Base-by-base conservation (phyloP, 106 monocot genomes). In the Dioscorea dumetorum region DNA sequence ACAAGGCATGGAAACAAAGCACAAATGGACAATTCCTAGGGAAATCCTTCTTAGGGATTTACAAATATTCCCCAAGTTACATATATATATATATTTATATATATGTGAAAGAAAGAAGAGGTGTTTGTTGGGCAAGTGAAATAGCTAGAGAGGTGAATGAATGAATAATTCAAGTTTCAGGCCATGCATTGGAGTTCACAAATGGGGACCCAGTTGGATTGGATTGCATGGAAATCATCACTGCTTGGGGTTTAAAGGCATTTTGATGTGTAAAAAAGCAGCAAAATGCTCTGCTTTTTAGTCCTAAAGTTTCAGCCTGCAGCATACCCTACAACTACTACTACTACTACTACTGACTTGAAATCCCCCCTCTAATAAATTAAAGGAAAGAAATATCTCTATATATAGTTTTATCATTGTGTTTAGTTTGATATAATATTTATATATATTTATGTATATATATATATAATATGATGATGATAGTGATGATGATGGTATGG, bases 191-290 rank as follows among this genome's bases (percentile, higher is more conserved):
- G 54, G 54, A 19, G 15, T 54, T 54, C 54, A 16, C 54, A 54
- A 18, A 54, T 8, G 54, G 54, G 54, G 13, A 8, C 54, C 54
- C 54, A 54, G 7, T 54, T 54, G 54, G 54, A 54, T 54, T 54
- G 54, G 54, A 54, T 54, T 54, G 54, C 54, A 54, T 54, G 54
- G 54, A 54, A 54, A 54, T 54, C 54, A 54, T 54, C 54, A 54
- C 54, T 54, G 18, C 54, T 54, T 54, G 54, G 54, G 54, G 54
- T 54, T 54, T 54, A 16, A 54, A 54, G 19, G 12, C 41, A 19
- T 54, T 18, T 54, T 54, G 54, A 54, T 54, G 54, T 54, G 54
- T 3, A 54, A 54, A 54, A 54, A 54, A 19, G 18, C 18, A 54
- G 54, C 18, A 54, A 54, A 16, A 19, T 18, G 54, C 54, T 54